These are phyloP conservation scores for Aureobasidium melanogenum DNA, from an alignment of 2,329 filamentous ascomycete genomes.

Conservation along the genomic window DNA sequence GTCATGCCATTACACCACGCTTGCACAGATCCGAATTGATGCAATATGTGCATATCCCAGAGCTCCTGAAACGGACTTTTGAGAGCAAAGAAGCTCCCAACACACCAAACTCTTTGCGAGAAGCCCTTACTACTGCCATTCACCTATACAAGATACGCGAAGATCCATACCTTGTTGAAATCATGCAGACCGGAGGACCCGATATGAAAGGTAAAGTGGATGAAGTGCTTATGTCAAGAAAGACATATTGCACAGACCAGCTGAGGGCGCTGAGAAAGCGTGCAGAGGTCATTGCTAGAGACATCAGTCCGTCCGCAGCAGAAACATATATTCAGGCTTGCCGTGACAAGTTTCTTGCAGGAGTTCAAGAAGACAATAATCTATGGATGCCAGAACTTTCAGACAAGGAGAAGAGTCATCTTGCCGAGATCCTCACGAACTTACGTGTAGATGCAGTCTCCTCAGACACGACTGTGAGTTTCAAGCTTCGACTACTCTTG, in stretches of 20 bases:
- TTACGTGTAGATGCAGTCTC: background rate
- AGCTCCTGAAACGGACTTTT: constrained; percentile 31
- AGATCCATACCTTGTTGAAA: constrained; percentile 33
- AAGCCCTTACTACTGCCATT: constrained; percentile 15
- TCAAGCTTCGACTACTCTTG: constrained; percentile 23
- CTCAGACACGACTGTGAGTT: background rate
- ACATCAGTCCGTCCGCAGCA: constrained; percentile 30
- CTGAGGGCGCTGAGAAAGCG: constrained; percentile 27
- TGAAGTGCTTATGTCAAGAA: constrained; percentile 22
- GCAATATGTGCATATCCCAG: constrained; percentile 58
- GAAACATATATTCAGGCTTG: constrained; percentile 33
- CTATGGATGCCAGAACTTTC: constrained; percentile 24
- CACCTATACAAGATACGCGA: constrained; percentile 24
- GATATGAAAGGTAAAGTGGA: constrained; percentile 18
- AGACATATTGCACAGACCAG: constrained; percentile 33
- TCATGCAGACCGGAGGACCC: constrained; percentile 23
- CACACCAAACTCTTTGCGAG: constrained; percentile 5
- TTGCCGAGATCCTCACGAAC: constrained; percentile 17
- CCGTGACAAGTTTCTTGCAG: constrained; percentile 23
- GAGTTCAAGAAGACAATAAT: constrained; percentile 18
- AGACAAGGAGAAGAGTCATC: constrained; percentile 26
- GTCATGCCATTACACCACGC: constrained; percentile 60
- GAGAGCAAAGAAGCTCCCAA: background rate
- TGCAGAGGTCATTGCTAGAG: constrained; percentile 25
- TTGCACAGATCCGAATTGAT: constrained; percentile 61